Evolutionary conservation across 2,329 filamentous ascomycete species (phyloP), one percentile per base, ranked within the genome.

Genomic region (Pseudogymnoascus verrucosus): DNA sequence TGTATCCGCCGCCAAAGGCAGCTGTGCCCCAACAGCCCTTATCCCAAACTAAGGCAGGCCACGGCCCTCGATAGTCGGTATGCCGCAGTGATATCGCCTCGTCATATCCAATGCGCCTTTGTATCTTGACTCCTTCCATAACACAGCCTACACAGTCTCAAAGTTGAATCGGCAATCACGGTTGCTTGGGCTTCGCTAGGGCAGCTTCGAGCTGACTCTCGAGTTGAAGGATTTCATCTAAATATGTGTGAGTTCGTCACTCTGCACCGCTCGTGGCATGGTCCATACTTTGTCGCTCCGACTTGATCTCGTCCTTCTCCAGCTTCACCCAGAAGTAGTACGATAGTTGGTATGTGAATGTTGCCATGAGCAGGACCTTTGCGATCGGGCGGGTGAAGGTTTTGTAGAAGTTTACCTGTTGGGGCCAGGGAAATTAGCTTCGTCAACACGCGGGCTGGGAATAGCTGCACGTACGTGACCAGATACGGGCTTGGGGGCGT

Each of bases 241-340:
- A 5, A 26, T 31, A 14, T 26, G 34, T 54, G 61, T 62, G 37
- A 59, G 39, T 16, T 28, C 11, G 44, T 62, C 61, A 36, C 31
- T 36, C 61, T 34, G 40, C n/a, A 62, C 44, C 37, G 19, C 12
- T 36, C 39, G 34, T 57, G 51, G 21, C 5, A 28, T 14, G 40
- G 16, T 23, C 71, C 78, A 64, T 70, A 88, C 86, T 81, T 68
- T 82, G 76, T 68, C 83, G 84, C 51, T 85, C 79, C 19, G 78
- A 77, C 71, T 82, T 85, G 64, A 84, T 78, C 76, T 95, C 90
- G 62, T 90, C 81, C 36, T 83, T 82, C 74, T 93, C 90, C 61
- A 93, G 79, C 75, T 88, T 90, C 39, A 84, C 73, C 90, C 90
- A 95, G 12, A 77, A 78, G 78, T 84, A 91, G 76, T 93, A 93